Percentiles rank a stretch among this genome's conserved stretches.
Conservation (phyloP, 2,329 filamentous ascomycete species). For the Monosporascus sp. region DNA sequence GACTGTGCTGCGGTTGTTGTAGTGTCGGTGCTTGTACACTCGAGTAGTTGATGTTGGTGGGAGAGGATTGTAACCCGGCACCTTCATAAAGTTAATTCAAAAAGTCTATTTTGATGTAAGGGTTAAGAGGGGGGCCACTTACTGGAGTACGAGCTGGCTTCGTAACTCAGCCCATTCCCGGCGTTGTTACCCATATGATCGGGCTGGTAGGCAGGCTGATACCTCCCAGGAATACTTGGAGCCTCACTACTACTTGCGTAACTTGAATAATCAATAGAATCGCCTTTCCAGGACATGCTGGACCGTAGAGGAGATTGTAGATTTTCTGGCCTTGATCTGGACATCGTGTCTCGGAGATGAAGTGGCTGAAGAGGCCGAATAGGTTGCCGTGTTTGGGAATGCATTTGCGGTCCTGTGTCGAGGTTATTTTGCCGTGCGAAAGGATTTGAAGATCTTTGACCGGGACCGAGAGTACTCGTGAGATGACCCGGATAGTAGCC, state of each 20-base stretch:
- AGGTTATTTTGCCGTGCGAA: slow-evolving; percentile 46
- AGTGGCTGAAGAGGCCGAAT: slow-evolving; percentile 52
- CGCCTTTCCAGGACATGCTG: slow-evolving; percentile 60
- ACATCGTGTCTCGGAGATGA: slow-evolving; percentile 52
- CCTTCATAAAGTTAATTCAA: slow-evolving; percentile 25
- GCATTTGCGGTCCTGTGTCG: slow-evolving; percentile 40
- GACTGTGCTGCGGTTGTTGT: slow-evolving; percentile 38
- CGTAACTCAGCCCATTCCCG: slow-evolving; percentile 41
- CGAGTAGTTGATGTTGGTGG: slow-evolving; percentile 46
- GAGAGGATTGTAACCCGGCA: slow-evolving; percentile 40
- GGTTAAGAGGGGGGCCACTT: slow-evolving; percentile 18
- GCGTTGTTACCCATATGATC: slow-evolving; percentile 40
- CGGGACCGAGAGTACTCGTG: slow-evolving; percentile 40
- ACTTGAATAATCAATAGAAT: slow-evolving; percentile 51
- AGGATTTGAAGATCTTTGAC: slow-evolving; percentile 46
- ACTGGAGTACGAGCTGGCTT: slow-evolving; percentile 49
- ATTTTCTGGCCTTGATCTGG: slow-evolving; percentile 51
- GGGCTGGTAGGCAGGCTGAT: slow-evolving; percentile 45
- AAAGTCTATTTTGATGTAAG: slow-evolving; percentile 6
- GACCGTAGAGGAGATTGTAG: slow-evolving; percentile 54
- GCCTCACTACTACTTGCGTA: slow-evolving; percentile 43
- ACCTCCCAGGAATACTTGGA: slow-evolving; percentile 41
- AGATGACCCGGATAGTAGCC: slow-evolving; percentile 48
- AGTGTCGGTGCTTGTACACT: slow-evolving; percentile 35
- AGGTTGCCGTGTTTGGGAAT: slow-evolving; percentile 39